These are phyloP conservation scores for Liriodendron chinense DNA, from an alignment of 164 flowering plant genomes.

Conservation along the genomic window DNA sequence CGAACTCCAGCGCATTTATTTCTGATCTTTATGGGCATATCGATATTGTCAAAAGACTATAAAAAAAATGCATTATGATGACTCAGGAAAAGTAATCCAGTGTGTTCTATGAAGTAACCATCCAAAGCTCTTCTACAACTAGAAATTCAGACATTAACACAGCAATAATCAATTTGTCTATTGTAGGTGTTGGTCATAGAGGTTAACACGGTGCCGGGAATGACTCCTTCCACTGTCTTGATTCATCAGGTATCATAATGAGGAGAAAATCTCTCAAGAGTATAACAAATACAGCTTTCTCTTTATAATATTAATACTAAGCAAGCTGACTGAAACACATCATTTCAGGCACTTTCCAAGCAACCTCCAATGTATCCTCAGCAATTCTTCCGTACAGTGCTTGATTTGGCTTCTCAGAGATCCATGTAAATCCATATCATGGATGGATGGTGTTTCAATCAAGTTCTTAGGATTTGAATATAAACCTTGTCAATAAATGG, in stretches of 20 bases:
- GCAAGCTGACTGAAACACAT: neutral
- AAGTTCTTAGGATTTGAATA: too few relatives aligned
- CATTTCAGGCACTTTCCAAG: conserved; percentile 74
- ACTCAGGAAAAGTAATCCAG: too few relatives aligned
- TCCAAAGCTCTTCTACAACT: neutral
- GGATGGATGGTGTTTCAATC: too few relatives aligned
- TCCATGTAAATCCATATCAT: neutral
- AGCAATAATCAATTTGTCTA: neutral
- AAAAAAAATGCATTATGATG: too few relatives aligned
- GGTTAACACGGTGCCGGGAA: conserved; percentile 93
- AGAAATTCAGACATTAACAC: neutral
- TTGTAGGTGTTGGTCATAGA: conserved; percentile 76
- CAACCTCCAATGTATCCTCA: conserved; percentile 85
- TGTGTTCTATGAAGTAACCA: neutral
- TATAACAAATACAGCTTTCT: neutral
- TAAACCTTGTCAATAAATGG: neutral
- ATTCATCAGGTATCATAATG: conserved; percentile 72
- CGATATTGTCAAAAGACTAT: too few relatives aligned
- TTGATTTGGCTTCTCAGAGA: conserved; percentile 69
- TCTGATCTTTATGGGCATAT: too few relatives aligned
- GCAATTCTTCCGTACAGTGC: conserved; percentile 65
- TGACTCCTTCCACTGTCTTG: conserved; percentile 95
- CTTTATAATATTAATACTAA: neutral
- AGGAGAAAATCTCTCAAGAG: neutral
- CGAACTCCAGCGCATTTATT: too few relatives aligned